Evolutionary conservation across 371 early-diverging fungal species (phyloP).

Genomic region (Lichtheimia hyalospora): DNA sequence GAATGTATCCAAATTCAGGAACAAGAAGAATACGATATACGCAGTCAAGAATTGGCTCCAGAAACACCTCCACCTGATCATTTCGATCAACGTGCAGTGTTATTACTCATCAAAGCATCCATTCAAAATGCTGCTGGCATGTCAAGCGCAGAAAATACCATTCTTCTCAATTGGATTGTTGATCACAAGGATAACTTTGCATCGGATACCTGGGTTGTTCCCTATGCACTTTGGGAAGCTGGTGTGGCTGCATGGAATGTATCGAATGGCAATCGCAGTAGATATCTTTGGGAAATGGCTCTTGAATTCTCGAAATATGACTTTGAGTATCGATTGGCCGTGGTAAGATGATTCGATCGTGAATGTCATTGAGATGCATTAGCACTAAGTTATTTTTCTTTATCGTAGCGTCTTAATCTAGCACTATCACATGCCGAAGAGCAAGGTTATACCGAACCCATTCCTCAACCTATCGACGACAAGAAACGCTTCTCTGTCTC

Average conservation of each 20-base stretch:
- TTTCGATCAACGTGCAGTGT: slow-evolving; percentile 36
- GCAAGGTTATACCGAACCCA: slow-evolving; percentile 24
- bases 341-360: slow-evolving; percentile 19
- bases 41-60: slow-evolving; percentile 40
- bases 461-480: slow-evolving; percentile 23
- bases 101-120: slow-evolving; percentile 38
- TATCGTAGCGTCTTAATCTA: slow-evolving; percentile 29
- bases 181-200: slow-evolving; percentile 46
- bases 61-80: slow-evolving; percentile 38
- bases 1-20: slow-evolving; percentile 27
- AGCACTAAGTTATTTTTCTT: background rate
- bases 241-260: slow-evolving; percentile 38
- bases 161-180: slow-evolving; percentile 55
- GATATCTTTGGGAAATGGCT: slow-evolving; percentile 43
- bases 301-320: slow-evolving; percentile 36
- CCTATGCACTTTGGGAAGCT: slow-evolving; percentile 58
- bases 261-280: slow-evolving; percentile 26
- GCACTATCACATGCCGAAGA: slow-evolving; percentile 30
- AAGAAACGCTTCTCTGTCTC: slow-evolving; percentile 31
- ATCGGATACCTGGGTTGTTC: slow-evolving; percentile 57
- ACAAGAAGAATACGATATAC: slow-evolving; percentile 33
- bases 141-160: slow-evolving; percentile 21
- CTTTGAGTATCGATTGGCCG: slow-evolving; percentile 44
- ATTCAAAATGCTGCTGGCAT: slow-evolving; percentile 31
- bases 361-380: background rate